These are phyloP conservation scores for Chlorophyllum brunneum DNA, from an alignment of 768 basidiomycete species.

Conservation along the genomic window DNA sequence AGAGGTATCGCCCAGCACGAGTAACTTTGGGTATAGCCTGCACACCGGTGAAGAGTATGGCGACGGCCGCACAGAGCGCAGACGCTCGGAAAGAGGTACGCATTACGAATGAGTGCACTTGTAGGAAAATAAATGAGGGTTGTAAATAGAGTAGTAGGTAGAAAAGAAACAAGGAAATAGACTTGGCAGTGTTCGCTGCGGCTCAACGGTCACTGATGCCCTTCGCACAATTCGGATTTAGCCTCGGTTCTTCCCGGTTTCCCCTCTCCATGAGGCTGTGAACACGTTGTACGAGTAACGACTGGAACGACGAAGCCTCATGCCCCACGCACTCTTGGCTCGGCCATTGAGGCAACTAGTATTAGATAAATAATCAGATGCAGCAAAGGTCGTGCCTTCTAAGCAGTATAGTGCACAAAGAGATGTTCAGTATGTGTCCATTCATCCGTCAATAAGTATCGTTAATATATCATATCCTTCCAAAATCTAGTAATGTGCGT, in stretches of 20 bases:
- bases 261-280: too few species aligned
- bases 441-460: constrained; percentile 9
- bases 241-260: too few species aligned
- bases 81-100: constrained; percentile 24
- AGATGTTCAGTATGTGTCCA: background rate
- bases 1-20: constrained; percentile 76
- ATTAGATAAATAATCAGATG: too few species aligned
- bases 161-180: background rate
- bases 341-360: too few species aligned
- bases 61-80: constrained; percentile 34
- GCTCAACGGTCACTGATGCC: too few species aligned
- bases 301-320: background rate
- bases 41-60: constrained; percentile 43
- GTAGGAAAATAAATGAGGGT: constrained; percentile 10
- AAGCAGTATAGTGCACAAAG: constrained; percentile 1
- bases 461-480: constrained; percentile 11
- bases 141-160: constrained; percentile 7
- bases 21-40: constrained; percentile 67
- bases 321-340: too few species aligned
- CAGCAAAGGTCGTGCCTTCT: too few species aligned
- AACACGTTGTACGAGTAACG: background rate
- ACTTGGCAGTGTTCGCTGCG: too few species aligned
- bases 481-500: constrained; percentile 5
- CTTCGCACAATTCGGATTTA: too few species aligned
- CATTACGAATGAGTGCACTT: constrained; percentile 21